phyloP scores from a whole-genome alignment of 176 grass and related monocot genomes.

The Phyllostachys edulis region DNA sequence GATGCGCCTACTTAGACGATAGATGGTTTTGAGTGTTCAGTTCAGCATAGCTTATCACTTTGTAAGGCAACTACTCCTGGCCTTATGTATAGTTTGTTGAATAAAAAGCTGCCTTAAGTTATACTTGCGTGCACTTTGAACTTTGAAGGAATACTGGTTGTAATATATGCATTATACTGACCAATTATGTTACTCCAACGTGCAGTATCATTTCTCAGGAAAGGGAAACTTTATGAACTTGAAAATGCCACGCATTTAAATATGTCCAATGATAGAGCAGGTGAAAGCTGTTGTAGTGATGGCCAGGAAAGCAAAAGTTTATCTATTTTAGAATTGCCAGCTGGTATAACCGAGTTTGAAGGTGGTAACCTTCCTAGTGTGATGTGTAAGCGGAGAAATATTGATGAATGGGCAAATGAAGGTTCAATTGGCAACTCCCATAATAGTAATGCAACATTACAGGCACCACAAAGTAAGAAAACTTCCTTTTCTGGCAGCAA shows the following conservation, averaged over 20 bases:
- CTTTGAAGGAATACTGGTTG: background rate
- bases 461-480: constrained; percentile 25
- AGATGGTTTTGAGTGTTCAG: background rate
- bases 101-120: background rate
- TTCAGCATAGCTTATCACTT: constrained; percentile 22
- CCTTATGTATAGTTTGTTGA: background rate
- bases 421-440: constrained; percentile 3
- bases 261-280: constrained; percentile 15
- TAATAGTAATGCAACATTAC: background rate
- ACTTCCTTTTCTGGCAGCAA: constrained; percentile 39
- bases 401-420: constrained; percentile 36
- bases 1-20: background rate
- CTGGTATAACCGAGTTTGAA: constrained; percentile 31
- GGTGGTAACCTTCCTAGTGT: constrained; percentile 33
- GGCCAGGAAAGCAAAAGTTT: constrained; percentile 38
- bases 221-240: constrained; percentile 38
- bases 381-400: constrained; percentile 27
- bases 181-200: constrained; percentile 1
- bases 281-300: constrained; percentile 36
- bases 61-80: background rate
- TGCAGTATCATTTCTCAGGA: constrained; percentile 77
- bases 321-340: constrained; percentile 27
- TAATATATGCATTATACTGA: background rate
- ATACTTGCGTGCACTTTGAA: constrained; percentile 5
- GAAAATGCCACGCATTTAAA: constrained; percentile 33